Conservation (phyloP, 371 early-diverging fungal genomes). For the Apophysomyces trapeziformis region DNA sequence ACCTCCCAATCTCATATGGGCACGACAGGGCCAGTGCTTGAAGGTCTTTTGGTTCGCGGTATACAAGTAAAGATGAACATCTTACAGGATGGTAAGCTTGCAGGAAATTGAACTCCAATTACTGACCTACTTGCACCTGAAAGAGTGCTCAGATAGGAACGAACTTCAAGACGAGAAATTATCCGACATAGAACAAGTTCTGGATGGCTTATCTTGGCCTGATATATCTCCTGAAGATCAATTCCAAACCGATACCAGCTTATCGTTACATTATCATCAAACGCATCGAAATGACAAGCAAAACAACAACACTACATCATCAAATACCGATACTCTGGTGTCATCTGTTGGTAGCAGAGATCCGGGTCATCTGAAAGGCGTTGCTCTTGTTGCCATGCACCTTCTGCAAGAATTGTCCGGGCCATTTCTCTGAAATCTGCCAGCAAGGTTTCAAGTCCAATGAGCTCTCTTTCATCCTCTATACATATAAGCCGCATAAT, state of each 20-base stretch:
- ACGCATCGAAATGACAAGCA: not conserved
- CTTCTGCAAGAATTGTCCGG: not conserved
- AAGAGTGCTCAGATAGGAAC: no score
- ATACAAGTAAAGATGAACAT: conserved; percentile 37
- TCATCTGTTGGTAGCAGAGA: not conserved
- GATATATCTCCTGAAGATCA: no score
- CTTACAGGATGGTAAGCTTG: conserved; percentile 24
- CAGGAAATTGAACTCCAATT: not conserved
- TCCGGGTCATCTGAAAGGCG: not conserved
- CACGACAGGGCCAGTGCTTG: conserved; percentile 16
- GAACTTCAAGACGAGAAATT: no score
- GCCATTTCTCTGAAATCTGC: no score
- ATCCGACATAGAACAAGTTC: no score
- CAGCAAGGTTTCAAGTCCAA: no score
- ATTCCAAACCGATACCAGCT: no score
- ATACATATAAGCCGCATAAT: no score
- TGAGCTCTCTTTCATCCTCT: no score
- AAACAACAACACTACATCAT: no score
- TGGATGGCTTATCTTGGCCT: no score
- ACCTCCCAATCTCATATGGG: not conserved
- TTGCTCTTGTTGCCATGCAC: not conserved
- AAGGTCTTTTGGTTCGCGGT: conserved; percentile 30
- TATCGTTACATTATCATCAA: not conserved
- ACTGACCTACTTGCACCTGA: no score
- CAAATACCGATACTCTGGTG: not conserved